Base-by-base conservation (phyloP, 192 early-diverging fungal genomes). In the Backusella tuberculispora region DNA sequence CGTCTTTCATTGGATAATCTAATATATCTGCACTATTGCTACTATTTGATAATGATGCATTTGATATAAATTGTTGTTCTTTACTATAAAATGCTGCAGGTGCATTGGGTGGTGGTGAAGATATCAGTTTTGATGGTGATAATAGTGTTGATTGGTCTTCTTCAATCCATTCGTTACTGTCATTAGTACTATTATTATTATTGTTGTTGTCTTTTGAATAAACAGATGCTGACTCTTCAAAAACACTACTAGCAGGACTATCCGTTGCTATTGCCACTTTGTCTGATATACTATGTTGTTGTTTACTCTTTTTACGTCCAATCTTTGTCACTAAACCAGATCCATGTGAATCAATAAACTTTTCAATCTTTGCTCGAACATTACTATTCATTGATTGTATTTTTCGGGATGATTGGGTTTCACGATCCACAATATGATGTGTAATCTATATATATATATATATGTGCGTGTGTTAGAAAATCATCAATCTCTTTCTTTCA, bases 371-470 rank as follows among this genome's bases (percentile, higher is more conserved):
- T 63, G 69, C 76, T 60, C 84, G 82, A 10, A 83, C 74, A 0
- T 47, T 76, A 10, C 74, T 24, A 5, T 79, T 85, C 43, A 87
- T 74, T 40, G 80, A 72, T 1, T 81, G 77, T 5, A 83, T 37
- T 63, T 85, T 84, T 63, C 82, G 74, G 29, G 78, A 78, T 6
- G 83, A 81, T 15, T 77, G 73, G 69, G 80, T 77, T 56, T 87
- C 85, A 41, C 81, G 80, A 46, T 87, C 85, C 5, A 83, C 81
- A 69, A 87, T 83, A 78, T 85, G 84, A 47, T 87, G 85, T 29
- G 85, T 87, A 40, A 87, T 83, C 84, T 85, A 77, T 14, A 69
- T 26, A n/a, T 5, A 66, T 14, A 37, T 4, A 29, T 38, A 14
- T 6, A 44, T 4, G 5, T 12, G 40, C 1, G 37, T 4, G 5